Percentiles rank a stretch among this genome's conserved stretches.
These are phyloP conservation scores for Saccharomyces jurei DNA, from an alignment of 805 yeast genomes.

Conservation along the genomic window DNA sequence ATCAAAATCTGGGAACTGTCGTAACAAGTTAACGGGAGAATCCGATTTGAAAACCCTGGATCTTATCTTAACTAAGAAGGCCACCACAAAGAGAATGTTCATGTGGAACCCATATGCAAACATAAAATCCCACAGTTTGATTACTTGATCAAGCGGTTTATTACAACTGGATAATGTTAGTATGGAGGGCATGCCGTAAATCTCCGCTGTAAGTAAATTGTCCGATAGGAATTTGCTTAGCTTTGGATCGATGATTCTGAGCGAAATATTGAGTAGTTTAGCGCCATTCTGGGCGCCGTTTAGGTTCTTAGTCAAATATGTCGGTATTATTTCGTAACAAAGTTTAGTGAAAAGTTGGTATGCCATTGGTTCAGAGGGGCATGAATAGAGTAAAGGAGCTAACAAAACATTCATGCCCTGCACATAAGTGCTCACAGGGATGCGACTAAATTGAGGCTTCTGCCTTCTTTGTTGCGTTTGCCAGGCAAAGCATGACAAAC, in stretches of 20 bases:
- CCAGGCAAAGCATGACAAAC: constrained; percentile 67
- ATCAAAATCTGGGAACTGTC: constrained; percentile 56
- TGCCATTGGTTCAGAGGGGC: constrained; percentile 80
- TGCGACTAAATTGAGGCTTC: not conserved
- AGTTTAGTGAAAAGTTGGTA: constrained; percentile 60
- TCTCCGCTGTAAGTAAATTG: constrained; percentile 61
- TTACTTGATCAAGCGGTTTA: constrained; percentile 68
- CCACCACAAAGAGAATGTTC: constrained; percentile 76
- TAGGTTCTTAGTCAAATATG: constrained; percentile 67
- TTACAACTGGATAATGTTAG: constrained; percentile 83
- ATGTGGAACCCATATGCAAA: constrained; percentile 87
- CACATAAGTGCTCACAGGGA: constrained; percentile 46
- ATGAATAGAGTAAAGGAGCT: constrained; percentile 73
- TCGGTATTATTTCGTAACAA: constrained; percentile 58
- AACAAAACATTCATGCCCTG: constrained; percentile 85
- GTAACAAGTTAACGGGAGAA: constrained; percentile 65
- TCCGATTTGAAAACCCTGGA: constrained; percentile 47
- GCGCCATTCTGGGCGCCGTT: constrained; percentile 76
- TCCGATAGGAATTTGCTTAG: constrained; percentile 42
- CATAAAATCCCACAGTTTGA: constrained; percentile 81
- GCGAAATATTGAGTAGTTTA: constrained; percentile 61
- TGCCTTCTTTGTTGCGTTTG: constrained; percentile 21
- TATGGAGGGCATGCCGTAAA: constrained; percentile 79
- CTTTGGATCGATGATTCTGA: constrained; percentile 65
- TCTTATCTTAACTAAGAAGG: constrained; percentile 68